Base-by-base conservation (phyloP, 768 basidiomycete genomes). In the Psilocybe subaeruginosa region DNA sequence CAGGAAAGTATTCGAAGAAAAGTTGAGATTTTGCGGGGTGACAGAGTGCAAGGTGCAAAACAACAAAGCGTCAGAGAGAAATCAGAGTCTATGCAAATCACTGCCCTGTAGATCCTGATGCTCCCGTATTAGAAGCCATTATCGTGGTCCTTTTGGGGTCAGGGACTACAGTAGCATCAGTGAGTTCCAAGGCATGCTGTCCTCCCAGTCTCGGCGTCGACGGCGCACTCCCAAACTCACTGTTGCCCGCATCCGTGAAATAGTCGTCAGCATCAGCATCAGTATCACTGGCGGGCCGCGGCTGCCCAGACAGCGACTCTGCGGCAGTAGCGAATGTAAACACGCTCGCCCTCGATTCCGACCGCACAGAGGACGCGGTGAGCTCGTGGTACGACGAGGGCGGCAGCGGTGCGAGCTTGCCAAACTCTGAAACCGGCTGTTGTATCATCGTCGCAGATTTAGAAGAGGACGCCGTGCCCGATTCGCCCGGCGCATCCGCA, bases 251-350 rank as follows among this genome's bases (percentile, higher is more conserved):
- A 56, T 62, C 64, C 39, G 59, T 35, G 29, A 33, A 61, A 53
- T 39, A 61, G 8, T 49, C 51, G 3, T 53, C 52, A 1, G 37
- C 37, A 6, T 48, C 52, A 2, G 29, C 33, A 3, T n/a, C 39
- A 4, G 16, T 12, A 46, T 29, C 27, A 39, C 19, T 7, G 47
- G 49, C 39, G 14, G 33, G 31, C 64, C 51, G 17, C 46, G 59
- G 43, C 0, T 58, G 58, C 27, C 64, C 27, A 16, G 62, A 41
- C 56, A 78, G 58, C 3, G 73, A 70, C 50, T 77, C 76, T 1
- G 58, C 58, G 1, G 77, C 77, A 8, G 77, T 78, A 2, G 74
- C 75, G 60, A 70, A 78, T 11, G 76, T 74, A 55, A 70, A 71
- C 7, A 69, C 65, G 47, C 71, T 73, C 11, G 64, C 54, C 47